Base-by-base conservation (phyloP, 768 basidiomycete genomes). In the Collybia sordida region DNA sequence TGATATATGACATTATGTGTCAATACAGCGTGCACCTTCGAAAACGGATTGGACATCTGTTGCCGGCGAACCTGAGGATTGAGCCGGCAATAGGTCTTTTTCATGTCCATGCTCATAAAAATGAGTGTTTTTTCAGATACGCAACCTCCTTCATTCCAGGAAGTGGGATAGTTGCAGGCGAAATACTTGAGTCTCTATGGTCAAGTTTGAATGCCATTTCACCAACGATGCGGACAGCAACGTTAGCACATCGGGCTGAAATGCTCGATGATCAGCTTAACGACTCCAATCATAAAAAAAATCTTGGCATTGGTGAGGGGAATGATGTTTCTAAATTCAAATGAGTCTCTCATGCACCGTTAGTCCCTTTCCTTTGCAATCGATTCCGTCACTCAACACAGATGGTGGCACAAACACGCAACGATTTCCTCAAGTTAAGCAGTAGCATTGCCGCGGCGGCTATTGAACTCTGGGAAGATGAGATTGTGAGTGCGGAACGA, bases 141-240 rank as follows among this genome's bases (percentile, higher is more conserved):
- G 42, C 42, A 24, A 23, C 15, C 4, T 42, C 42, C 28, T 42
- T 42, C 15, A 42, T 42, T 17, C 38, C 38, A 42, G 22, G 42
- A 17, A 24, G 24, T 5, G 18, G 38, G 18, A 39, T 14, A 6
- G 9, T 39, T 18, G 38, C 38, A 39, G 38, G 38, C 18, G 38
- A 39, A 39, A 39, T 39, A 39, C 38, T 39, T 39, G 38, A 39
- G 38, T 39, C 38, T 14, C 38, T 39, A 21, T 39, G 38, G 38
- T 17, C 38, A 39, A 18, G 18, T 18, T 21, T 39, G 38, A 39
- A 39, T 39, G 18, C 38, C 38, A 39, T 39, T 21, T 39, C 38
- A 17, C 38, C n/a, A 17, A 39, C 38, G 22, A 21, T 39, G 18
- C 18, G 38, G 22, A 39, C 38, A 39, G 38, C 2, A 17, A 39